Evolutionary conservation across 1,284 basidiomycete species (phyloP).

Genomic region (Rugiboletus extremiorientalis): DNA sequence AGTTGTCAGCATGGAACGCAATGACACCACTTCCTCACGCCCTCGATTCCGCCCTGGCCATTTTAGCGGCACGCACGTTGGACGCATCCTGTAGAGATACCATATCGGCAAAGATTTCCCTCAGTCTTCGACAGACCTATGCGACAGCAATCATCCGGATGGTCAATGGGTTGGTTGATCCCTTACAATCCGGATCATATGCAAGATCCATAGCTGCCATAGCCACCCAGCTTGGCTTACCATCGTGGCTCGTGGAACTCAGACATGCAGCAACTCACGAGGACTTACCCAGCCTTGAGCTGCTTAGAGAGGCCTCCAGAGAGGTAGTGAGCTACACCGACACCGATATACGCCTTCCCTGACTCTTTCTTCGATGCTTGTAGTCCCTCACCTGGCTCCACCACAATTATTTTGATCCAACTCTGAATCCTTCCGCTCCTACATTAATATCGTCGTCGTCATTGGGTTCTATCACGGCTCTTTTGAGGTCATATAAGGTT

Average conservation of each 20-base stretch:
- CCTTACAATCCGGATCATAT: slow-evolving; percentile 83
- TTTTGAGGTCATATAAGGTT: slow-evolving; percentile 68
- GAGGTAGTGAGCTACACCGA: slow-evolving; percentile 47
- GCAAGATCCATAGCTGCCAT: slow-evolving; percentile 91
- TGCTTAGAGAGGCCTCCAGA: slow-evolving; percentile 74
- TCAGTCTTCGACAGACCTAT: slow-evolving; percentile 64
- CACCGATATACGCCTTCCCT: neutral
- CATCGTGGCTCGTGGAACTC: slow-evolving; percentile 90
- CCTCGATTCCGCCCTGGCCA: slow-evolving; percentile 67
- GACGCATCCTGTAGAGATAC: slow-evolving; percentile 41
- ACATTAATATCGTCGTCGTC: slow-evolving; percentile 30
- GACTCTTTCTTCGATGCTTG: slow-evolving; percentile 4
- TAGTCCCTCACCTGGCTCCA: slow-evolving; percentile 81
- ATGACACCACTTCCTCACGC: slow-evolving; percentile 72
- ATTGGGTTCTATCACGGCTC: slow-evolving; percentile 54
- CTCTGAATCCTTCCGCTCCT: slow-evolving; percentile 57
- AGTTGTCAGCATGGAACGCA: slow-evolving; percentile 79
- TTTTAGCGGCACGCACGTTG: slow-evolving; percentile 60
- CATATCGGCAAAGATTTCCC: slow-evolving; percentile 32
- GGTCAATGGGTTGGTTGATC: slow-evolving; percentile 95
- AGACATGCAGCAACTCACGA: slow-evolving; percentile 96
- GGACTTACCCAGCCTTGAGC: slow-evolving; percentile 83
- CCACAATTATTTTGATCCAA: slow-evolving; percentile 77
- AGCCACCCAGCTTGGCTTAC: slow-evolving; percentile 83
- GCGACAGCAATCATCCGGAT: slow-evolving; percentile 82